Evolutionary conservation across 2,329 filamentous ascomycete species (phyloP), one percentile per base, ranked within the genome.

Genomic region (Exophiala dermatitidis): DNA sequence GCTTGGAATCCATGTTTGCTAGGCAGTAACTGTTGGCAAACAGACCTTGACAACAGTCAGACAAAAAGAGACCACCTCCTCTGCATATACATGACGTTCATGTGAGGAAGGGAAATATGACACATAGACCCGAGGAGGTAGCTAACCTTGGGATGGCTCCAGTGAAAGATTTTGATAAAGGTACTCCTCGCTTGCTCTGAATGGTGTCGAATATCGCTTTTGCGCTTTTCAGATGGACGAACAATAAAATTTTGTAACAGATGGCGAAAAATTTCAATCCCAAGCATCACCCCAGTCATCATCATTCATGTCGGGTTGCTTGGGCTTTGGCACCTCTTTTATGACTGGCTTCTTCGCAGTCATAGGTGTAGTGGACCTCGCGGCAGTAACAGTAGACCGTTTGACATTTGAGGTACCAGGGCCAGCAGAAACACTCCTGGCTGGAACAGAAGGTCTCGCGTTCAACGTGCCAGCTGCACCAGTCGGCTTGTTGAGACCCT

Each of bases 401-500:
- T 69, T 68, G 47, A 52, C 29, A 29, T 61, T 57, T 5, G 59
- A 56, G 12, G 59, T 10, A 5, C 60, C 62, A 33, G 62, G 65
- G n/a, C 65, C 63, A 34, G 68, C 67, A 6, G 65, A 69, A 28
- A 67, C 60, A 45, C 70, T 69, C 53, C 74, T 68, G 53, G 67
- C 68, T 2, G 67, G 60, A 6, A 65, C 64, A 60, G 68, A 59
- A 37, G 71, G 67, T 53, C 66, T 59, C 30, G 47, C 59, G 34
- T 58, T 54, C 19, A 69, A 64, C 55, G 71, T 71, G 6, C 46
- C 46, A 26, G 28, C 48, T 28, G 67, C 62, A 5, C 68, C 62
- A 9, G 68, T 60, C 1, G 70, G 65, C 70, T 94, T 95, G 1
- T 76, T 72, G 29, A 97, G 68, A 0, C 91, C 91, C 71, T 95